phyloP scores from a whole-genome alignment of 306 rosid genomes.

The Hippophae tibetana region DNA sequence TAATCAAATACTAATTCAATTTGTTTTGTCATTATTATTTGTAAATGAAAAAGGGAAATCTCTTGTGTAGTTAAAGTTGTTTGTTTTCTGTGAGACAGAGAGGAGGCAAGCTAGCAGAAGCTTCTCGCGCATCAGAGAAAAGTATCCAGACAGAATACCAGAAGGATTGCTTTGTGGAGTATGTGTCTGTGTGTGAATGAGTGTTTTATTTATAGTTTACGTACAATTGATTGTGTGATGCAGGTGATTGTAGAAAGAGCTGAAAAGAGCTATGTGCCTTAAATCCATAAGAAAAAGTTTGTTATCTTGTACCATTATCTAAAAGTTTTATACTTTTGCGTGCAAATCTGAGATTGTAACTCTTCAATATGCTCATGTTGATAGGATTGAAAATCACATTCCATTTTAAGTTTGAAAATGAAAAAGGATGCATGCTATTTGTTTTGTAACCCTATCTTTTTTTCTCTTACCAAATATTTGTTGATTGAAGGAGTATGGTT shows the following conservation, averaged over 20 bases:
- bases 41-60: too few species aligned
- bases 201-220: constrained; percentile 1
- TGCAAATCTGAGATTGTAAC: background rate
- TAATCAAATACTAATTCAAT: too few species aligned
- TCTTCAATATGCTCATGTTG: background rate
- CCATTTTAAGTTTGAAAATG: too few species aligned
- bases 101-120: constrained; percentile 57
- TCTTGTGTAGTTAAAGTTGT: background rate
- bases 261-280: constrained; percentile 57
- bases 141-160: constrained; percentile 64
- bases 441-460: background rate
- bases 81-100: constrained; percentile 27
- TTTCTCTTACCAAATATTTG: background rate
- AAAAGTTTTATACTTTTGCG: background rate
- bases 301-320: constrained; percentile 12
- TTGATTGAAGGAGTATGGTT: background rate
- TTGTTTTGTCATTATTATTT: too few species aligned
- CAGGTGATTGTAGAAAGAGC: constrained; percentile 71
- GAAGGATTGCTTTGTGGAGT: constrained; percentile 27
- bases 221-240: constrained; percentile 5
- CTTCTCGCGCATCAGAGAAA: constrained; percentile 56
- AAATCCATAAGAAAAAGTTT: constrained; percentile 54
- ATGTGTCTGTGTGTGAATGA: background rate
- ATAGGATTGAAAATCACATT: background rate
- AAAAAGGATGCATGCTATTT: too few species aligned